Evolutionary conservation across 352 stramenopile species (phyloP).

Genomic region (Globisporangium camurandrum): DNA sequence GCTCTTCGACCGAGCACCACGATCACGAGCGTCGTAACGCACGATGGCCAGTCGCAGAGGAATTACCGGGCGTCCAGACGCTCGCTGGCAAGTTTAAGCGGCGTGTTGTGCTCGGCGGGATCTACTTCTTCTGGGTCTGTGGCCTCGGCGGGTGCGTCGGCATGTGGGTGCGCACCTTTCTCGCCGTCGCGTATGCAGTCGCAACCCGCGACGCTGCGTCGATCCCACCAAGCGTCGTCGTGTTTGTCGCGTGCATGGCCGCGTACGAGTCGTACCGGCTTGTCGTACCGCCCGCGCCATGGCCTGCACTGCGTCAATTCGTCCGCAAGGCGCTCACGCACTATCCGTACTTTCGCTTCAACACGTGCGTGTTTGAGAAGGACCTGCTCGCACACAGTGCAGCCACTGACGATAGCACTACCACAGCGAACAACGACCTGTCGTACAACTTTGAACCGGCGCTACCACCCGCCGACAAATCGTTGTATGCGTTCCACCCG

Average conservation of each 20-base stretch:
- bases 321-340: constrained; percentile 16
- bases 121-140: constrained; percentile 28
- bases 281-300: constrained; percentile 21
- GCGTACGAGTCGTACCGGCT: constrained; percentile 44
- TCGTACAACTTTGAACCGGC: constrained; percentile 22
- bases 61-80: constrained; percentile 10
- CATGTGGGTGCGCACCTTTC: constrained; percentile 22
- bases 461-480: constrained; percentile 23
- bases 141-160: constrained; percentile 12
- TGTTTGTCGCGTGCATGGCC: constrained; percentile 24
- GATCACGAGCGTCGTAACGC: neutral
- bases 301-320: constrained; percentile 18
- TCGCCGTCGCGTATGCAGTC: constrained; percentile 13
- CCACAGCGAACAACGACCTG: neutral
- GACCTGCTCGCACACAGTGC: constrained; percentile 6
- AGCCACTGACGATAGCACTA: neutral
- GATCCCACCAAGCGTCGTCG: constrained; percentile 6
- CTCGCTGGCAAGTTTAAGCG: constrained; percentile 20
- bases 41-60: constrained; percentile 1
- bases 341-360: constrained; percentile 32
- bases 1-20: constrained; percentile 3
- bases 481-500: constrained; percentile 53
- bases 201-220: constrained; percentile 10
- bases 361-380: constrained; percentile 27
- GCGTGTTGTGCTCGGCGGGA: constrained; percentile 21